phyloP scores from a whole-genome alignment of 2,329 filamentous ascomycete species.

The Trichophyton mentagrophytes region DNA sequence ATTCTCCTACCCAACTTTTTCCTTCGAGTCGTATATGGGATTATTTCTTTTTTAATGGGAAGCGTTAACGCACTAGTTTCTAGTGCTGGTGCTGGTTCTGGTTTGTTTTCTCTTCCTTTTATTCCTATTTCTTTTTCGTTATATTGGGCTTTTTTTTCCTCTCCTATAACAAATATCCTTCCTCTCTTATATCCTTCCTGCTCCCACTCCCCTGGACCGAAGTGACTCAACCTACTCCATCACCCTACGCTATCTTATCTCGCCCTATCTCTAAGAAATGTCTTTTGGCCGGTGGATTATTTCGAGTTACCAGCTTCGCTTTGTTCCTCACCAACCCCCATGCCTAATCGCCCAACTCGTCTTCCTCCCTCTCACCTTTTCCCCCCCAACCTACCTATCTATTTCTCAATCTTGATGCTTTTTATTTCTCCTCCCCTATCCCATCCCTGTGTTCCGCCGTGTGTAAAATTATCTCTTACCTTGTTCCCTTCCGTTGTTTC shows the following conservation, averaged over 20 bases:
- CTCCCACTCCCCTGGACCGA: background rate
- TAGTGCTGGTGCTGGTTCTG: constrained; percentile 3
- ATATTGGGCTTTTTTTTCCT: background rate
- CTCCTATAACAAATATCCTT: background rate
- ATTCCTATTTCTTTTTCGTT: no score
- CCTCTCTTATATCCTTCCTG: background rate
- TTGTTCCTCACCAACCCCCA: background rate
- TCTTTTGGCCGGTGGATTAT: background rate
- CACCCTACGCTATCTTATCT: background rate
- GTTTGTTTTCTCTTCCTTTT: background rate
- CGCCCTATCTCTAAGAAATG: background rate
- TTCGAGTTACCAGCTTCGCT: background rate
- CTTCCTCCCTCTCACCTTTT: background rate
- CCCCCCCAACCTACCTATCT: background rate
- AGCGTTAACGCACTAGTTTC: background rate
- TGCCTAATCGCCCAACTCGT: background rate
- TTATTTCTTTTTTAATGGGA: background rate
- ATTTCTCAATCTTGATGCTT: background rate
- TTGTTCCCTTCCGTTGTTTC: background rate
- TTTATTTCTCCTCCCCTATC: background rate
- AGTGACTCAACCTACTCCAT: background rate
- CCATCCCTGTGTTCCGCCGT: background rate
- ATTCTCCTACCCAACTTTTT: background rate
- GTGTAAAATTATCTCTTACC: background rate
- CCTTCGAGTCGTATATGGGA: background rate